Evolutionary conservation across 2,329 filamentous ascomycete genomes (phyloP), one percentile per base, ranked within the genome.

Genomic region (Colletotrichum eremochloae): DNA sequence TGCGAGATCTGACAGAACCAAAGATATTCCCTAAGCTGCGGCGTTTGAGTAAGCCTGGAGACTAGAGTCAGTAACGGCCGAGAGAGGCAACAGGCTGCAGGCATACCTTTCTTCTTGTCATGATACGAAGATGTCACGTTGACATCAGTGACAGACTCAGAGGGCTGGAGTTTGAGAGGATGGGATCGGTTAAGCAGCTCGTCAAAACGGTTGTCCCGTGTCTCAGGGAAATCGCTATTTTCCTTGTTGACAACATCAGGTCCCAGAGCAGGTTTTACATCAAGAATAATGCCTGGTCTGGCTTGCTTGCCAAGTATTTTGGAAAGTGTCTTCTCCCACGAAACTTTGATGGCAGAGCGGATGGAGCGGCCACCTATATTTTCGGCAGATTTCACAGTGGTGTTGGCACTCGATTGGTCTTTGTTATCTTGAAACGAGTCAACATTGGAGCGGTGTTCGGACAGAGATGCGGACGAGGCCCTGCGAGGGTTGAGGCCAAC

Each of bases 1-100:
- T 52, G 20, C 46, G 33, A 44, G 55, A 24, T n/a, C 60, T 63
- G 46, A 48, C 9, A 31, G 60, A 50, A 63, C 33, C 60, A 31
- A 63, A 63, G 24, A 63, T 38, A 5, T 63, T 50, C 24, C 60
- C 60, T 33, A 63, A 50, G 9, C 60, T 63, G 36, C 46, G 60
- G 46, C 60, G 60, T 31, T 63, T 63, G 31, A 40, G 48, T 15
- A 63, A 63, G 18, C 33, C 60, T 63, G 31, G 3, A n/a, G 1
- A 12, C n/a, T 33, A 40, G 14, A 20, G 9, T 63, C n/a, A 63
- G 46, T 18, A 50, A 18, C 14, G 3, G 14, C 24, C 44, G 1
- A 24, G 20, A 15, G 33, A 40, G 6, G 50, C 31, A 12, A 20
- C 5, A 15, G 38, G 9, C 11, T 63, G 15, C 14, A 6, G 5